Evolutionary conservation across 2,329 filamentous ascomycete species (phyloP).

Genomic region (Aspergillus ustus): DNA sequence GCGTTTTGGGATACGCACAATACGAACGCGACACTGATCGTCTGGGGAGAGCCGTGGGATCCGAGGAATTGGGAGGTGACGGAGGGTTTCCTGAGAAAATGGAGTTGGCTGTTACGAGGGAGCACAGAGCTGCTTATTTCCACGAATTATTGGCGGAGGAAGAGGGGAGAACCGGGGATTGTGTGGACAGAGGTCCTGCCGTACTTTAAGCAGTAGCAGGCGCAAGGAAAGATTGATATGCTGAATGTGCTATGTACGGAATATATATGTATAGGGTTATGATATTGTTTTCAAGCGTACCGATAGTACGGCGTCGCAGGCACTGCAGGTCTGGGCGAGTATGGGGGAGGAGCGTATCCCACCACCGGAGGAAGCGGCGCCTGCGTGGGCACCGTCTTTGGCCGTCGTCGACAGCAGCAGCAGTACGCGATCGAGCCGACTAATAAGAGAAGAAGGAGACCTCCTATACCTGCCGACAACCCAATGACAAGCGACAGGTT

Average conservation of each 20-base stretch:
- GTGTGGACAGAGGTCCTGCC: conserved; percentile 17
- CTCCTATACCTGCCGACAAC: conserved; percentile 21
- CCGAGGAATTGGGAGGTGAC: conserved; percentile 54
- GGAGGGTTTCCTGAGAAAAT: conserved; percentile 52
- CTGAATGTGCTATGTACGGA: background rate
- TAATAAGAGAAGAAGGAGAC: conserved; percentile 16
- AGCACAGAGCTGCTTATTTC: conserved; percentile 31
- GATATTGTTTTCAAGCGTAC: conserved; percentile 1
- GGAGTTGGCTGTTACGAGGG: conserved; percentile 39
- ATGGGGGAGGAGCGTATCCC: background rate
- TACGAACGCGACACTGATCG: conserved; percentile 39
- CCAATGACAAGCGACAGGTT: conserved; percentile 21
- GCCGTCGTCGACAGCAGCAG: conserved; percentile 17
- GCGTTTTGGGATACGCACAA: conserved; percentile 34
- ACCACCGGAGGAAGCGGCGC: background rate
- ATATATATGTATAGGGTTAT: background rate
- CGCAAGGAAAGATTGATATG: background rate
- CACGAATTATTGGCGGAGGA: conserved; percentile 33
- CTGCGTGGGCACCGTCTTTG: background rate
- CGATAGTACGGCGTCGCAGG: background rate
- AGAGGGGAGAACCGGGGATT: conserved; percentile 30
- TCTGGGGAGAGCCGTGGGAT: conserved; percentile 55
- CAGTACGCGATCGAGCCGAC: conserved; percentile 10
- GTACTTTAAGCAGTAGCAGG: background rate
- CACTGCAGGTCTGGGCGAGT: background rate